Evolutionary conservation across 2,329 filamentous ascomycete species (phyloP).

Genomic region (Epichloe sibirici): DNA sequence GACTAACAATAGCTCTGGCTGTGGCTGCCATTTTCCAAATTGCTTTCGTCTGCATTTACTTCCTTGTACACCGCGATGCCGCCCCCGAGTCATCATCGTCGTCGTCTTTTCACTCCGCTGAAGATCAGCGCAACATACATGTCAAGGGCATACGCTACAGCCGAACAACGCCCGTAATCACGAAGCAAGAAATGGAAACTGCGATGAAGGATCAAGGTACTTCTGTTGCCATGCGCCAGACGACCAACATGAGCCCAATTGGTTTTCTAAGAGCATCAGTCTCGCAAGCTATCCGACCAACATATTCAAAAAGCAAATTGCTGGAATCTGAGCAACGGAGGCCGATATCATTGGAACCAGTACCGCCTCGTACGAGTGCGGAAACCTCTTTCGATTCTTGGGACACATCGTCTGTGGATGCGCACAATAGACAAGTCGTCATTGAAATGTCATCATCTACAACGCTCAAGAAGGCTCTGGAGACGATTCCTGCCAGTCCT

Average conservation of each 20-base stretch:
- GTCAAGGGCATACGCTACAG: constrained; percentile 43
- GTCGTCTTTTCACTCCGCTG: constrained; percentile 18
- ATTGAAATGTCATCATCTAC: constrained; percentile 35
- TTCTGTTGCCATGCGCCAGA: constrained; percentile 28
- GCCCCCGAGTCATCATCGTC: constrained; percentile 8
- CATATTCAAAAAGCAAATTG: constrained; percentile 43
- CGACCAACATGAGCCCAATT: constrained; percentile 14
- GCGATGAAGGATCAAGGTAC: constrained; percentile 26
- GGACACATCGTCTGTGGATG: constrained; percentile 59
- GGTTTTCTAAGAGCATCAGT: constrained; percentile 23
- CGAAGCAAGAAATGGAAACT: constrained; percentile 21
- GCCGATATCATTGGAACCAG: constrained; percentile 36
- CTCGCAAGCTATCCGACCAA: constrained; percentile 39
- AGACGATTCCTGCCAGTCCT: constrained; percentile 59
- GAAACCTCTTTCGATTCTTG: constrained; percentile 63
- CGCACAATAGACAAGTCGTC: constrained; percentile 46
- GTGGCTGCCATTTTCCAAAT: constrained; percentile 34
- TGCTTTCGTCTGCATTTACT: constrained; percentile 34
- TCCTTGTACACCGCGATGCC: constrained; percentile 25
- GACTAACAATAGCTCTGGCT: constrained; percentile 31
- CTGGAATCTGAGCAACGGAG: constrained; percentile 33
- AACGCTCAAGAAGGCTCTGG: constrained; percentile 42
- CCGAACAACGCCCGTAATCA: constrained; percentile 26
- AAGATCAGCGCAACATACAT: constrained; percentile 12
- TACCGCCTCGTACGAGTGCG: constrained; percentile 21